Conservation (phyloP, 208 protist genomes). For the Acanthamoeba healyi region DNA sequence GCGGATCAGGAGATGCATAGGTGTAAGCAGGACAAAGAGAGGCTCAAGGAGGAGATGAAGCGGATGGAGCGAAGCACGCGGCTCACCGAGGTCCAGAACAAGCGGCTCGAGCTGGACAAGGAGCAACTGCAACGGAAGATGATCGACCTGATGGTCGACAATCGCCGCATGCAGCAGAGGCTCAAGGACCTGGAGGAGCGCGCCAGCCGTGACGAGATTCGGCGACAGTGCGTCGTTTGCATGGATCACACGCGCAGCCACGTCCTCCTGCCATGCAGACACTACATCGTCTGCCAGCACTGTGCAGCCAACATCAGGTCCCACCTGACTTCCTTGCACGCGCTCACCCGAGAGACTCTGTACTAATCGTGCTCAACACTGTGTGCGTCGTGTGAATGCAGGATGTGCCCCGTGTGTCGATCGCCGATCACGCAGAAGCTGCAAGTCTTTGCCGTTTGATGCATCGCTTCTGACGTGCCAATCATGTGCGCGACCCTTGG, state of each 20-base stretch:
- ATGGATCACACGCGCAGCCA: slow-evolving; percentile 30
- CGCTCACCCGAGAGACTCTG: not conserved
- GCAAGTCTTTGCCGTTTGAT: not conserved
- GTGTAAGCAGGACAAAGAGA: not conserved
- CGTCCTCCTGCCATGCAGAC: slow-evolving; percentile 4
- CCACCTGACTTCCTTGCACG: not conserved
- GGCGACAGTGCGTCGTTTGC: slow-evolving; percentile 37
- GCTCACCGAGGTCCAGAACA: not conserved
- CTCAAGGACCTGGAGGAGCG: not conserved
- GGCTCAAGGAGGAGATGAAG: not conserved
- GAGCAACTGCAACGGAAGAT: not conserved
- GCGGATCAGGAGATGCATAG: too few species aligned
- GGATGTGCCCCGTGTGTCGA: not conserved
- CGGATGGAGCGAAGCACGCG: not conserved
- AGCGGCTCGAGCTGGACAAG: slow-evolving; percentile 16
- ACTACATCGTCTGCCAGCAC: not conserved
- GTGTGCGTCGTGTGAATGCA: not conserved
- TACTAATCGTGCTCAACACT: too few species aligned
- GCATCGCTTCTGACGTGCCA: too few species aligned
- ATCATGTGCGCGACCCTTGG: too few species aligned
- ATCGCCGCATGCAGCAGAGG: not conserved
- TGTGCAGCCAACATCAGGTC: not conserved
- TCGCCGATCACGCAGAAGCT: not conserved
- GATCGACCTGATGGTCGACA: not conserved
- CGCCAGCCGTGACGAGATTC: slow-evolving; percentile 1